Evolutionary conservation across 768 basidiomycete species (phyloP), one percentile per base, ranked within the genome.

Genomic region (Mrakia gelida): DNA sequence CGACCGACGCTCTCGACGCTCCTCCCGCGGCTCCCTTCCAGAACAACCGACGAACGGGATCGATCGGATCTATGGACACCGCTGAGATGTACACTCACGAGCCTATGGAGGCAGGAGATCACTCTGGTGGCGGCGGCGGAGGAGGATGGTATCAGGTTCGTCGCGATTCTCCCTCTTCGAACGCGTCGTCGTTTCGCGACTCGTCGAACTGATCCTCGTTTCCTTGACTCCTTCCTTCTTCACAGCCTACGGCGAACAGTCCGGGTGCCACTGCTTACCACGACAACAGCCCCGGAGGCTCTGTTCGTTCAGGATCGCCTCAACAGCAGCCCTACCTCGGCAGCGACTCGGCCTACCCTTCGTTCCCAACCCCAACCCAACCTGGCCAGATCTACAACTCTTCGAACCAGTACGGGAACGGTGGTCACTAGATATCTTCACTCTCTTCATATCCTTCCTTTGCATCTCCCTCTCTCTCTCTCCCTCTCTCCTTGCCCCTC

Each of bases 1-100:
- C 75, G 21, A 71, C 75, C 28, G 75, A 76, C 38, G 68, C 68
- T 18, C 75, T 76, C 68, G 71, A 72, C 75, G 52, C 30, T 21
- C 67, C 28, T 10, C 75, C 75, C 0, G 30, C 43, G 7, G 49
- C 43, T 30, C 52, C 72, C 7, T 54, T 56, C 70, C 32, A 34
- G 23, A 28, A 43, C 23, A 34, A 15, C 3, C 30, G 43, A 13
- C 56, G 63, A 34, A 45, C 54, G 26, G 56, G 71, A 23, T 71
- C 68, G 5, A 52, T 76, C 54, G 54, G 34, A 11, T 76, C 75
- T 0, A 70, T 70, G 65, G 75, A 72, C 45, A 71, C 75, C 16
- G 75, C 75, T 5, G 75, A 67, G n/a, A 70, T 76, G 67, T 52
- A 56, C 38, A 67, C 68, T 21, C 32, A 43, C 28, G 59, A 65